Percentiles rank a stretch among this genome's conserved stretches.
Conservation (phyloP, 2,329 filamentous ascomycete genomes). For the Colletotrichum tofieldiae region DNA sequence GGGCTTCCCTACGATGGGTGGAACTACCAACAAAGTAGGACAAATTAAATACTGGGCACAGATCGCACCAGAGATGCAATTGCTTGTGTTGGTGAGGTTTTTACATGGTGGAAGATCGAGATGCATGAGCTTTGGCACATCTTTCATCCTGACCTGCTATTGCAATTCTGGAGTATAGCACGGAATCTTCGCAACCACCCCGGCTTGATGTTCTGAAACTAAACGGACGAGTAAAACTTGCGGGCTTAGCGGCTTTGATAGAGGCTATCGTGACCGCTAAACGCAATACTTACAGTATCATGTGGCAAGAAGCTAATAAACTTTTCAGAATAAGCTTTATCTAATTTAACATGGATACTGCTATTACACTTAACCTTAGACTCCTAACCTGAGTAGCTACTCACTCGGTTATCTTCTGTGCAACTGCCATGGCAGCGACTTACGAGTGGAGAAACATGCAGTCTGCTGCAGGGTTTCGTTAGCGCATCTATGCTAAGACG, state of each 20-base stretch:
- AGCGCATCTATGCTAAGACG: neutral
- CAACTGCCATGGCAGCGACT: neutral
- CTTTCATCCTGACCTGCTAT: neutral
- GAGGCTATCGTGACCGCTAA: neutral
- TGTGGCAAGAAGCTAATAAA: too few species aligned
- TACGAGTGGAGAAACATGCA: neutral
- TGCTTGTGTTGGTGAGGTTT: neutral
- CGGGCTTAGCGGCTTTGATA: neutral
- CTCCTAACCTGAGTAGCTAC: neutral
- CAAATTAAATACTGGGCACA: neutral
- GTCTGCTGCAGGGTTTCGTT: neutral
- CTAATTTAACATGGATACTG: neutral
- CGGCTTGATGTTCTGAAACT: neutral
- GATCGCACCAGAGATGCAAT: neutral
- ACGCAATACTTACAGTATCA: neutral
- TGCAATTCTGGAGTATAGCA: neutral
- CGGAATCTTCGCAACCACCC: neutral
- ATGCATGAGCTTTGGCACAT: neutral
- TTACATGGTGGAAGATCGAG: neutral
- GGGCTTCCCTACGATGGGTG: neutral
- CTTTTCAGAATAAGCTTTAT: neutral
- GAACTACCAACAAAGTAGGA: neutral
- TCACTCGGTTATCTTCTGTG: neutral
- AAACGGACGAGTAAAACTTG: neutral
- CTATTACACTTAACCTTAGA: neutral